phyloP scores from a whole-genome alignment of 768 basidiomycete species.

The Astraeus odoratus region DNA sequence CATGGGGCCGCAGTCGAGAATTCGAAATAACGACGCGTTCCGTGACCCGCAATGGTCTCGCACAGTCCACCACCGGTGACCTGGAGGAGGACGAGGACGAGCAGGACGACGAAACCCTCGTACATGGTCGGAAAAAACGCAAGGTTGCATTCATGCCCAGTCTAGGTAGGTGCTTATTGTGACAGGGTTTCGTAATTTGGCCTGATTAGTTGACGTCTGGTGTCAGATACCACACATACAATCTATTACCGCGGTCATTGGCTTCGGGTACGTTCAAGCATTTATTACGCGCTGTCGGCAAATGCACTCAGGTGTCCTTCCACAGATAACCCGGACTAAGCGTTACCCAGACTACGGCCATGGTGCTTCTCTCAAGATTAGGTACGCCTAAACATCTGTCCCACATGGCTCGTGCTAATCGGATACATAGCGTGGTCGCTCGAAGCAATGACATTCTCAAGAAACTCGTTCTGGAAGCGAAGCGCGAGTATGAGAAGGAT shows the following conservation, averaged over 20 bases:
- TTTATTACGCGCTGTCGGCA: constrained; percentile 10
- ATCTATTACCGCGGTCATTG: constrained; percentile 88
- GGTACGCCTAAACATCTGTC: constrained; percentile 34
- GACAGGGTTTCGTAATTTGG: constrained; percentile 5
- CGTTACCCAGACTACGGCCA: constrained; percentile 73
- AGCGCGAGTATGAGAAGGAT: constrained; percentile 86
- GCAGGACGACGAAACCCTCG: constrained; percentile 47
- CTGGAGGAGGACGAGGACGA: constrained; percentile 73
- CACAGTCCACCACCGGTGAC: constrained; percentile 65
- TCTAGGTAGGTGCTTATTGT: constrained; percentile 43
- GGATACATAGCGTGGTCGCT: constrained; percentile 61
- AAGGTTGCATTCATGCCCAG: constrained; percentile 85
- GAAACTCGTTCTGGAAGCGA: constrained; percentile 80
- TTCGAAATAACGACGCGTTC: constrained; percentile 86
- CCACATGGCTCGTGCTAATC: constrained; percentile 11
- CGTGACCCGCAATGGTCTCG: constrained; percentile 55
- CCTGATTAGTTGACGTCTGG: constrained; percentile 10
- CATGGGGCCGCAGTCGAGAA: constrained; percentile 83
- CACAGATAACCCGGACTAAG: constrained; percentile 73
- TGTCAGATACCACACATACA: constrained; percentile 75
- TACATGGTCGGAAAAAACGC: constrained; percentile 67
- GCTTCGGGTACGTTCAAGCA: constrained; percentile 53
- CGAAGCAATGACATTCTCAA: constrained; percentile 85
- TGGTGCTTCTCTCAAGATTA: constrained; percentile 71
- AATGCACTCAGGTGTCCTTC: constrained; percentile 13